Evolutionary conservation across 257 asterid species (phyloP).

Genomic region (Galeopsis tetrahit): DNA sequence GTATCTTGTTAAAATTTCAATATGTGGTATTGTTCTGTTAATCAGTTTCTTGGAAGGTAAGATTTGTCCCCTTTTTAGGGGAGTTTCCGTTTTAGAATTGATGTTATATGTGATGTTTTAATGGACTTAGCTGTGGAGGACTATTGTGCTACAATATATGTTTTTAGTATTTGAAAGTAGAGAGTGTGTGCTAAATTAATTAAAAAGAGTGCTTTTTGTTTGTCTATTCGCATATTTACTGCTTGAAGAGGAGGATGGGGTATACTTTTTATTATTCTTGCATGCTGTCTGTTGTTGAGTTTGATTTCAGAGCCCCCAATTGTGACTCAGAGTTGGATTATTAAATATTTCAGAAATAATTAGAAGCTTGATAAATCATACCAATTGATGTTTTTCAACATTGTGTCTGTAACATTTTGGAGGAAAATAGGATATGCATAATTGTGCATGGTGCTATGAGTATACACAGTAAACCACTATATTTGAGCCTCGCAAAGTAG

Average conservation of each 20-base stretch:
- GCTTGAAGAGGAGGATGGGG: conserved; percentile 15
- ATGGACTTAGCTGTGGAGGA: not conserved
- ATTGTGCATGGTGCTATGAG: not conserved
- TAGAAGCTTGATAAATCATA: no score
- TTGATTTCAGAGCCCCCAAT: no score
- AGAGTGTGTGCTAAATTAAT: not conserved
- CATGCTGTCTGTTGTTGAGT: no score
- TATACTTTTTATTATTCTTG: not conserved
- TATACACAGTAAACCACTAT: not conserved
- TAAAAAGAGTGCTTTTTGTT: not conserved
- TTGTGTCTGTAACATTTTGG: not conserved
- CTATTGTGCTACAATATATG: not conserved
- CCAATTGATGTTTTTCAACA: no score
- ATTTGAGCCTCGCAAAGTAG: not conserved
- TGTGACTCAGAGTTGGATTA: no score
- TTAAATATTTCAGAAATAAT: no score
- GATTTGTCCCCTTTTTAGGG: not conserved
- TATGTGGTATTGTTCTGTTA: not conserved
- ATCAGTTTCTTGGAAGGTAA: conserved; percentile 6
- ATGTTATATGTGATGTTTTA: not conserved
- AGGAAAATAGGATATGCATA: conserved; percentile 18
- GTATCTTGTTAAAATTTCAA: not conserved
- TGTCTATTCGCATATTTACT: not conserved
- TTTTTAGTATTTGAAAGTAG: not conserved
- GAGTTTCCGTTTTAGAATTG: not conserved